Evolutionary conservation across 441 rosid species (phyloP).

Genomic region (Populus tomentosa): DNA sequence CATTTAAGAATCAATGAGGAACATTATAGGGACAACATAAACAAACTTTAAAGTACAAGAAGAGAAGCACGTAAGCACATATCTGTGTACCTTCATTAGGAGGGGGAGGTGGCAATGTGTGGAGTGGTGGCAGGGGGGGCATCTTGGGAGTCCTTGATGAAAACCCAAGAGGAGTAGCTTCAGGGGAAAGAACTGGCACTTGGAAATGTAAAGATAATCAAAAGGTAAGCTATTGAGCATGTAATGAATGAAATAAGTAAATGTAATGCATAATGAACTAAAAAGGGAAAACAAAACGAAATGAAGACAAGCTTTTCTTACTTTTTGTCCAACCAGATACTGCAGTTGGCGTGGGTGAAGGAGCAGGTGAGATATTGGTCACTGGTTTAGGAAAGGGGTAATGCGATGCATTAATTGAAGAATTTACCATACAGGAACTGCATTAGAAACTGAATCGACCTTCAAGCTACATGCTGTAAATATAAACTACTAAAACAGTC

Average conservation of each 20-base stretch:
- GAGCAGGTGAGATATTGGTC: slow-evolving; percentile 36
- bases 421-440: slow-evolving; percentile 20
- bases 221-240: slow-evolving; percentile 23
- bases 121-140: slow-evolving; percentile 56
- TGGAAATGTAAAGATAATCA: slow-evolving; percentile 33
- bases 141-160: slow-evolving; percentile 50
- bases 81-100: slow-evolving; percentile 68
- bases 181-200: slow-evolving; percentile 38
- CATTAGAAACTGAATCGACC: slow-evolving; percentile 14
- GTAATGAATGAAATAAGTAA: slow-evolving; percentile 8
- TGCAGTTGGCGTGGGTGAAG: slow-evolving; percentile 51
- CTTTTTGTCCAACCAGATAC: slow-evolving; percentile 39
- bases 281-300: not conserved
- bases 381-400: slow-evolving; percentile 34
- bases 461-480: not conserved
- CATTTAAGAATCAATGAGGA: not conserved
- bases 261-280: not conserved
- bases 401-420: slow-evolving; percentile 37
- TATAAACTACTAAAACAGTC: slow-evolving; percentile 11
- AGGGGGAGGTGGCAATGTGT: slow-evolving; percentile 88
- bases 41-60: slow-evolving; percentile 3
- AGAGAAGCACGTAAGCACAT: slow-evolving; percentile 6
- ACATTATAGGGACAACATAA: slow-evolving; percentile 5
- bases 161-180: slow-evolving; percentile 38
- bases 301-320: slow-evolving; percentile 21